These are phyloP conservation scores for Myrmaecium sp. DNA, from an alignment of 2,329 filamentous ascomycete species.

Conservation along the genomic window DNA sequence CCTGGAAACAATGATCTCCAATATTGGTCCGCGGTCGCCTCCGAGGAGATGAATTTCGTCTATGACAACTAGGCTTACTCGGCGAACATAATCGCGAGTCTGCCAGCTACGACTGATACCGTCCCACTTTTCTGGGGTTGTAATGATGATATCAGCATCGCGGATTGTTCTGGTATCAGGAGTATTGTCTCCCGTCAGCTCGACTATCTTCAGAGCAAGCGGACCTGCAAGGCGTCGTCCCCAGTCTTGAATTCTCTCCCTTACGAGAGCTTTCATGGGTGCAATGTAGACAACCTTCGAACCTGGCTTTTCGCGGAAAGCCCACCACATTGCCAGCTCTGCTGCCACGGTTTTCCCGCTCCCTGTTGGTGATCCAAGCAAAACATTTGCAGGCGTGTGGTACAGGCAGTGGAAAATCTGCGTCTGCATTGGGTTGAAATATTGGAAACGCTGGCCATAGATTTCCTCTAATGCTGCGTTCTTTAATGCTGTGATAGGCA, in stretches of 20 bases:
- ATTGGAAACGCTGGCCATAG: constrained; percentile 78
- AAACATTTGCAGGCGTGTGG: constrained; percentile 77
- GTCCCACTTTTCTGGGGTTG: constrained; percentile 99
- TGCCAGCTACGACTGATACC: constrained; percentile 99
- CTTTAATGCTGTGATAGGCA: constrained; percentile 73
- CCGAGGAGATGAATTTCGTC: constrained; percentile 97
- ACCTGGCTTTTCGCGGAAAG: constrained; percentile 81
- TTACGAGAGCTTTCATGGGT: constrained; percentile 96
- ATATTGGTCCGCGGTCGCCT: constrained; percentile 86
- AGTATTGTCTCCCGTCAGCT: constrained; percentile 94
- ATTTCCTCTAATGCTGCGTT: constrained; percentile 77
- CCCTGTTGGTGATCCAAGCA: constrained; percentile 88
- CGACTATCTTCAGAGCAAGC: constrained; percentile 78
- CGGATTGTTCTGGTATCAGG: constrained; percentile 91
- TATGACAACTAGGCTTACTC: constrained; percentile 93
- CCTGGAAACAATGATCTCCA: constrained; percentile 81
- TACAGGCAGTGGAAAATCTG: constrained; percentile 97
- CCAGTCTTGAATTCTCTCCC: constrained; percentile 95
- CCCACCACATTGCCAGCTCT: constrained; percentile 99
- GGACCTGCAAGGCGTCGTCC: constrained; percentile 61
- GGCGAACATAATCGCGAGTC: constrained; percentile 85
- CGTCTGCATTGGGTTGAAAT: constrained; percentile 98
- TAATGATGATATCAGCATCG: constrained; percentile 94
- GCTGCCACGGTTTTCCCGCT: constrained; percentile 95
- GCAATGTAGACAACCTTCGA: constrained; percentile 98